Base-by-base conservation (phyloP, 805 yeast genomes). In the Candida tibetensis region DNA sequence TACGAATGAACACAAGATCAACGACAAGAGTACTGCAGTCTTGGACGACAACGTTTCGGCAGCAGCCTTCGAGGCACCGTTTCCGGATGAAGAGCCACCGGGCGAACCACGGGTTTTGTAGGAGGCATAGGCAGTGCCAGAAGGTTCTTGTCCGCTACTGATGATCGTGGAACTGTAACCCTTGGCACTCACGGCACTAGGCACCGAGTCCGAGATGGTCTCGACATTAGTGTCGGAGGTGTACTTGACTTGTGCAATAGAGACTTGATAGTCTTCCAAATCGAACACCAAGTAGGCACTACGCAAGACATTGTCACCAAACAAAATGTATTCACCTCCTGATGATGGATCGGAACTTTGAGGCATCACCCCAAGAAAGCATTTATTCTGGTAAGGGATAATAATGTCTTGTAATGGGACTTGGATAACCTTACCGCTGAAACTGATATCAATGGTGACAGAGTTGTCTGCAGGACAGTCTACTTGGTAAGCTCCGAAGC, bases 291-390 rank as follows among this genome's bases (percentile, higher is more conserved):
- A 69, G 55, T 81, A 83, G 2, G 82, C 81, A 40, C 75, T 71
- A 37, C 85, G 68, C 45, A 85, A 60, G 52, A 84, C 75, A 32
- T 75, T 72, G 53, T 82, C 89, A 8, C 93, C 93, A 26, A 85
- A 64, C 38, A 81, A 68, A 13, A 63, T 48, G 39, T 49, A 49
- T 34, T 30, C 37, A 14, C 18, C 14, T n/a, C n/a, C n/a, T n/a
- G n/a, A n/a, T n/a, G n/a, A n/a, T 7, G 25, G 10, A n/a, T 18
- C 27, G 7, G 22, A 7, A 4, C 32, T 14, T 34, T 46, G 51
- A 13, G 39, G 43, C 21, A 52, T 17, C 14, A 55, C 44, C 2
- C 54, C 53, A 36, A 55, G 44, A 41, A 28, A 44, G 34, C 62
- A 57, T 14, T 12, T n/a, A 25, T 35, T 30, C 13, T 46, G 34